phyloP scores from a whole-genome alignment of 805 yeast genomes.

The Teunomyces stri region DNA sequence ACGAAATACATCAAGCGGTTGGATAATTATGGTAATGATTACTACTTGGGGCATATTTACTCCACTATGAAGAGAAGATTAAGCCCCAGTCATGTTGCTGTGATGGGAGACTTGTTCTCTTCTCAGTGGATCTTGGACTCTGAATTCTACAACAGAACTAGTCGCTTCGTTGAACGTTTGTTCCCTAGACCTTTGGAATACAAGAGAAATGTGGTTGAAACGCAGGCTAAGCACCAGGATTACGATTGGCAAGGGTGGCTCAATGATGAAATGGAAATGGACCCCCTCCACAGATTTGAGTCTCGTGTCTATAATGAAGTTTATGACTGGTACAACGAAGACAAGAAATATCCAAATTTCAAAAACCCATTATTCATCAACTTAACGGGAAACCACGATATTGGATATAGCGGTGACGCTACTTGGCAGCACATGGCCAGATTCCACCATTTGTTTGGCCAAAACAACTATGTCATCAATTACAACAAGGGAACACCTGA shows the following conservation, averaged over 20 bases:
- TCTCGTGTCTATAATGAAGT: conserved; percentile 51
- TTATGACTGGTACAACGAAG: conserved; percentile 59
- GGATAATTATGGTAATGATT: conserved; percentile 89
- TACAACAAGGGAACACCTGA: conserved; percentile 59
- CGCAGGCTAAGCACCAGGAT: conserved; percentile 48
- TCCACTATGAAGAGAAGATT: conserved; percentile 59
- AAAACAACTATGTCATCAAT: conserved; percentile 78
- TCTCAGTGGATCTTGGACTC: conserved; percentile 92
- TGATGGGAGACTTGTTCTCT: conserved; percentile 89
- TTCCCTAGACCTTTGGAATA: conserved; percentile 59
- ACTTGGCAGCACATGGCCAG: conserved; percentile 88
- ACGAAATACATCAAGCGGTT: conserved; percentile 71
- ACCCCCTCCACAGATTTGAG: conserved; percentile 31
- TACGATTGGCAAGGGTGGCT: conserved; percentile 54
- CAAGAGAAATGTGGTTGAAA: conserved; percentile 47
- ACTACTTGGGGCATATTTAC: conserved; percentile 82
- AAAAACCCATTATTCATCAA: conserved; percentile 72
- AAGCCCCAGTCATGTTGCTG: conserved; percentile 77
- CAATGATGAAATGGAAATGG: conserved; percentile 38
- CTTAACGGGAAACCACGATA: conserved; percentile 92
- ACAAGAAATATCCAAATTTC: conserved; percentile 29
- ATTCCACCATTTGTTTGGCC: conserved; percentile 72
- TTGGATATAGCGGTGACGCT: conserved; percentile 94
- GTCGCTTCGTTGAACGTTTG: conserved; percentile 67
- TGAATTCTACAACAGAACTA: conserved; percentile 80